Evolutionary conservation across 208 protist species (phyloP), one percentile per base, ranked within the genome.

Genomic region (Dictyostelium gargantuum): DNA sequence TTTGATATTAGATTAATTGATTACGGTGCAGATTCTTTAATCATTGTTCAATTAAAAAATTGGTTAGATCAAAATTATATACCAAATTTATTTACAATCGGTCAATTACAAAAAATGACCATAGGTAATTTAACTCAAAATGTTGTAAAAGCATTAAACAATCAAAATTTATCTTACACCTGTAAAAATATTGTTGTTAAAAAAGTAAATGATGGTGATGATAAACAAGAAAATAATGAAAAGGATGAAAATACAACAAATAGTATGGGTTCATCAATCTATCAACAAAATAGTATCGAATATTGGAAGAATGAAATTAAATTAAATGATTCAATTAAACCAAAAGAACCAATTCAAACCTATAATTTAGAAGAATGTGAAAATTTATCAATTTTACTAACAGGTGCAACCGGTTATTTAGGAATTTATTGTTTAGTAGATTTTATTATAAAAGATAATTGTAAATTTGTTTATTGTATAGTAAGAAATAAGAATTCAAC

Each of bases 291-390:
- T n/a, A 48, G 9, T 32, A 29, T 66, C 23, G 70, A 75, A 75
- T 75, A 29, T 75, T 85, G 80, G 80, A 73, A 58, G 32, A 72
- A 85, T 32, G 80, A 85, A 58, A n/a, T 54, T n/a, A 48, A 56
- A 48, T 75, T 85, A 21, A 63, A 85, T 44, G 10, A n/a, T 11
- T n/a, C 35, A 32, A 42, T 85, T 40, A 74, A 6, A 38, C 46
- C 80, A 73, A 52, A 26, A 40, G 10, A 61, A 21, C 23, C 8
- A 11, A 48, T 76, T 38, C 29, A 74, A 48, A 40, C 10, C 21
- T 68, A 35, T 68, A 11, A 38, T 68, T n/a, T 68, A 4, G n/a
- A 68, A 68, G 2, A 10, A 6, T n/a, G 3, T 4, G 23, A 38
- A 35, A 15, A 19, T 0, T 44, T 66, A 21, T 19, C 26, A 32